Base-by-base conservation (phyloP, 164 flowering plant species). In the Taxillus chinensis region DNA sequence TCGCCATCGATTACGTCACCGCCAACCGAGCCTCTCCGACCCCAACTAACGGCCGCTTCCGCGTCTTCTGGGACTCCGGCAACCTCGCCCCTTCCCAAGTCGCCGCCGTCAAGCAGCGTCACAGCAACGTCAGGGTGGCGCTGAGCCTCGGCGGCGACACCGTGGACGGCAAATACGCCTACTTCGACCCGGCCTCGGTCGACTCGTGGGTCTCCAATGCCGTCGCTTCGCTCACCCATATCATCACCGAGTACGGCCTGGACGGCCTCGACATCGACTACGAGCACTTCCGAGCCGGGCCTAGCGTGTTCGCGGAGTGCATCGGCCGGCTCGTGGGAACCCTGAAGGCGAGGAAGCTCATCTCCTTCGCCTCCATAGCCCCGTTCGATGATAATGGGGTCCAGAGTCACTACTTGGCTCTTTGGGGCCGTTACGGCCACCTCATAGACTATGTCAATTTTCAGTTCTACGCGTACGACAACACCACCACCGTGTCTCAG, bases 131-230 rank as follows among this genome's bases (percentile, higher is more conserved):
- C 46, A 79, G 70, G 43, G 75, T 85, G 1, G 84, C 79, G 3
- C 4, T 85, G 43, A 83, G 86, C 71, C 38, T 85, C 2, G 90
- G 87, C 57, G 87, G 86, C 0, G 84, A 77, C n/a, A 70, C 68
- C 3, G 75, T 80, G 2, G 67, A 56, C 2, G 39, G 45, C 0
- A 53, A 55, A 0, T 7, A 37, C 0, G 86, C 68, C 15, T 77
- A 65, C 71, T 81, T 85, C 70, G 50, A 59, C 3, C 90, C 86
- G 13, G 43, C 61, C 3, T 78, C 86, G 0, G 64, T 69, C 0
- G 60, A 65, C 8, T 81, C 90, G 0, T 85, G 90, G 90, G 84
- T 85, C 39, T 57, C 74, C 1, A 88, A 84, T 64, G 88, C 92
- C 3, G 83, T 84, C 17, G 54, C 77, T 53, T 83, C 90, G 0